Percentiles rank a stretch among this genome's conserved stretches.
phyloP scores from a whole-genome alignment of 2,329 filamentous ascomycete species.

The Aureobasidium leucospermi region DNA sequence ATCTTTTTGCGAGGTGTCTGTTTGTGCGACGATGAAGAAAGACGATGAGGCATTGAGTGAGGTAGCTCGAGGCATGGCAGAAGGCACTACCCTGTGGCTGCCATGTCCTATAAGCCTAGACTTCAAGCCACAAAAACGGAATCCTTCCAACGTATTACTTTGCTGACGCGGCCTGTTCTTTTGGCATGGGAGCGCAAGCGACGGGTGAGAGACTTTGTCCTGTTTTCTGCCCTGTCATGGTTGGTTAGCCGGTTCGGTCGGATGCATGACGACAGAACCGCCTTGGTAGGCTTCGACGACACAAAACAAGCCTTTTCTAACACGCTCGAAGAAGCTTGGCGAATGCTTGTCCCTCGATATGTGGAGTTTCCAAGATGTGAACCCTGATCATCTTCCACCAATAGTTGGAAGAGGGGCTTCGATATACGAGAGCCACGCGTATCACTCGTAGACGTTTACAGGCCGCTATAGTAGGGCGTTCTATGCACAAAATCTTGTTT shows the following conservation, averaged over 20 bases:
- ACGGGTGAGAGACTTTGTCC: background rate
- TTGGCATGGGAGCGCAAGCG: background rate
- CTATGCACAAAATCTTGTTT: background rate
- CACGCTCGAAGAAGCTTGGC: background rate
- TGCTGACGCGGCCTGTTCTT: slow-evolving; percentile 3
- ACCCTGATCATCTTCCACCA: background rate
- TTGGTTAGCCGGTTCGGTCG: background rate
- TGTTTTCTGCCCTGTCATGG: background rate
- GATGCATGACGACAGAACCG: slow-evolving; percentile 1
- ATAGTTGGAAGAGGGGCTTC: background rate
- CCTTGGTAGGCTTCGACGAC: background rate
- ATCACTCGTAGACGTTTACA: background rate
- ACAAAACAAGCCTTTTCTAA: background rate
- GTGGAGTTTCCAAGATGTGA: background rate
- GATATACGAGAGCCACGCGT: background rate
- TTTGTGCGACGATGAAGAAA: background rate
- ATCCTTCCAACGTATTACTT: background rate
- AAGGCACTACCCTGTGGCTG: background rate
- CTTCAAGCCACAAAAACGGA: background rate
- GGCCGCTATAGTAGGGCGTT: background rate
- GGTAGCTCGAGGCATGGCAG: background rate
- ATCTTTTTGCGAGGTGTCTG: background rate
- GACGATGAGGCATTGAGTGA: background rate
- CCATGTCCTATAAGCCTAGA: slow-evolving; percentile 4
- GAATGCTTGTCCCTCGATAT: background rate